Evolutionary conservation across 2,329 filamentous ascomycete genomes (phyloP), one percentile per base, ranked within the genome.

Genomic region (Podosphaera fusca): DNA sequence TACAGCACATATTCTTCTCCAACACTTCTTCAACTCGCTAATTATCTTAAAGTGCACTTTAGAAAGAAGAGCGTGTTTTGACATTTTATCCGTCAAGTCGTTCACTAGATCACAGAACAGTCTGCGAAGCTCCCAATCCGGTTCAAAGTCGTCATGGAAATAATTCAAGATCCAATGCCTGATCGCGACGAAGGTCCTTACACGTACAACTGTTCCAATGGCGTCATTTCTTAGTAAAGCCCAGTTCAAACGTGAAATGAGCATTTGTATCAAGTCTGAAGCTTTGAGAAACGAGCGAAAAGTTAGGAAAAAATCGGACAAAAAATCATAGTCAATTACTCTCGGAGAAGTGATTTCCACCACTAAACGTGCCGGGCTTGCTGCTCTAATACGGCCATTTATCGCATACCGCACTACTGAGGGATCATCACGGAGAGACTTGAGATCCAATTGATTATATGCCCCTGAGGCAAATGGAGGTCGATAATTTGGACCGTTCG

Each of bases 101-200:
- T 96, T 95, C 58, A 95, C 75, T 7, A 88, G 74, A 36, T 81
- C 74, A 69, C 90, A 95, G 66, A 95, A 95, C 14, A 79, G 78
- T 4, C 78, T 73, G 7, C 90, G 82, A 36, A 96, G 73, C 50
- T 78, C 73, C 65, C 84, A 82, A 66, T 89, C 81, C 31, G 83
- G 70, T 46, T 94, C 79, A 67, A 95, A 98, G 67, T 98, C 92
- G 66, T 98, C 92, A 57, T 86, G 77, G 63, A 96, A 98, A 69
- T 98, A 98, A 68, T 98, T 98, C 60, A 98, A 71, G 58, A 96
- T 89, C 92, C 92, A 98, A 69, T 98, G 92, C 58, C 92, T 81
- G 50, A 96, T 75, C 6, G 92, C 92, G 33, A 95, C 92, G 71
- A 96, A 98, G 0, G 89, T 94, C 47, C 92, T 80, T 14, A 98